Evolutionary conservation across 768 basidiomycete species (phyloP).

Genomic region (Amanita rimosa): DNA sequence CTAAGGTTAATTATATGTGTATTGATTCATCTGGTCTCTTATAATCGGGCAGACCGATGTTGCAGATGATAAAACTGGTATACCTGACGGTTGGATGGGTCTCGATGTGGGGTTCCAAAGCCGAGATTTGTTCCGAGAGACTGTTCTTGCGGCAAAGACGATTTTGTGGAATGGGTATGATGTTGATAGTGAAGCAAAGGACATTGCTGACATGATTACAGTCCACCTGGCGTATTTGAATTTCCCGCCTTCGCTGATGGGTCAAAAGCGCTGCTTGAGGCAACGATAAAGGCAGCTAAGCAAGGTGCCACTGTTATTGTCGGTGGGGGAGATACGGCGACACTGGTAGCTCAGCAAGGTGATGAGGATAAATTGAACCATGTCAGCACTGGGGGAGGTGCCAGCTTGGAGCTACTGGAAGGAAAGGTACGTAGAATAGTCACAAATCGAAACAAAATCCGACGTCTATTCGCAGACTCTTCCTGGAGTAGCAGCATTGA

Average conservation of each 20-base stretch:
- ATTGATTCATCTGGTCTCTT: neutral
- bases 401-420: conserved; percentile 90
- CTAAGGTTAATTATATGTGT: conserved; percentile 40
- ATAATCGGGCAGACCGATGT: conserved; percentile 40
- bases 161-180: conserved; percentile 92
- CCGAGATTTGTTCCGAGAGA: conserved; percentile 62
- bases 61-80: conserved; percentile 78
- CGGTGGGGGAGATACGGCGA: conserved; percentile 95
- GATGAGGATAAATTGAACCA: conserved; percentile 89
- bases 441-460: conserved; percentile 2
- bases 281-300: conserved; percentile 76
- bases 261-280: conserved; percentile 75
- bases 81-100: conserved; percentile 91
- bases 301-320: conserved; percentile 89
- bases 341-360: conserved; percentile 77
- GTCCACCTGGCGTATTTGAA: conserved; percentile 96
- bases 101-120: conserved; percentile 87
- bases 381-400: conserved; percentile 93
- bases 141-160: conserved; percentile 85
- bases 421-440: conserved; percentile 63
- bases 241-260: conserved; percentile 86
- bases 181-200: conserved; percentile 4
- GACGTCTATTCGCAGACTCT: conserved; percentile 40
- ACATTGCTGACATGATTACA: conserved; percentile 17
- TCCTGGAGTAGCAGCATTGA: conserved; percentile 87